Evolutionary conservation across 2,329 filamentous ascomycete species (phyloP).

Genomic region (Coniochaeta sp.): DNA sequence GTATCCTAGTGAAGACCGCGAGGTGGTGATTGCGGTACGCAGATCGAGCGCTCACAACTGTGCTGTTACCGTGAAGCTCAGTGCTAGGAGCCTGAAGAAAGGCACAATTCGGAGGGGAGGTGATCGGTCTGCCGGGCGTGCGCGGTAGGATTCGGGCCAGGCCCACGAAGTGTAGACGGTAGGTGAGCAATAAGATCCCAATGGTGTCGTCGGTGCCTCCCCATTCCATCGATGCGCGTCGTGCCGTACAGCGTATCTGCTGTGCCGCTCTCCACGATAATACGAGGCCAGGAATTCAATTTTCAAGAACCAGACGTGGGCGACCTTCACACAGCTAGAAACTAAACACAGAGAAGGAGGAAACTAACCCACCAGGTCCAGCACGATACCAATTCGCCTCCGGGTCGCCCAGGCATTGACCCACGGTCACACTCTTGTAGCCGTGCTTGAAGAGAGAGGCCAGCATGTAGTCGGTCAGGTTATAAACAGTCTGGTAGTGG

Average conservation of each 20-base stretch:
- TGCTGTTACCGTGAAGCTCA: too few relatives aligned
- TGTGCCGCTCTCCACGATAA: not conserved
- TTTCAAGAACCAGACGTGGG: not conserved
- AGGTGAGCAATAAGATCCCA: too few relatives aligned
- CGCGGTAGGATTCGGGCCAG: too few relatives aligned
- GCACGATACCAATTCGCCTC: conserved; percentile 44
- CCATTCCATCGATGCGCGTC: not conserved
- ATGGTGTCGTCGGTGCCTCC: not conserved
- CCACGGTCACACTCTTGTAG: conserved; percentile 41
- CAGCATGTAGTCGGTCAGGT: conserved; percentile 36
- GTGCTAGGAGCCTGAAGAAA: too few relatives aligned
- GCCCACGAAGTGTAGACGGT: not conserved
- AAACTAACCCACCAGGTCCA: conserved; percentile 10
- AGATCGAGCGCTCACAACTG: too few relatives aligned
- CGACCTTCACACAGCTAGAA: not conserved
- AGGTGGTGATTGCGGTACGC: too few relatives aligned
- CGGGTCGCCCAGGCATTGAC: conserved; percentile 46
- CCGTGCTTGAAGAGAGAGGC: conserved; percentile 31
- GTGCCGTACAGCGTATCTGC: not conserved
- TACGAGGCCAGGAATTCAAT: not conserved
- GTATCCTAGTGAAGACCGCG: too few relatives aligned
- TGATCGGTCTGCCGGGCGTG: too few relatives aligned
- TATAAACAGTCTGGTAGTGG: conserved; percentile 36
- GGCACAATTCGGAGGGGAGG: too few relatives aligned
- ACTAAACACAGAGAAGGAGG: not conserved